Evolutionary conservation across 805 yeast genomes (phyloP).

Genomic region (Jamesozyma spencerorum): DNA sequence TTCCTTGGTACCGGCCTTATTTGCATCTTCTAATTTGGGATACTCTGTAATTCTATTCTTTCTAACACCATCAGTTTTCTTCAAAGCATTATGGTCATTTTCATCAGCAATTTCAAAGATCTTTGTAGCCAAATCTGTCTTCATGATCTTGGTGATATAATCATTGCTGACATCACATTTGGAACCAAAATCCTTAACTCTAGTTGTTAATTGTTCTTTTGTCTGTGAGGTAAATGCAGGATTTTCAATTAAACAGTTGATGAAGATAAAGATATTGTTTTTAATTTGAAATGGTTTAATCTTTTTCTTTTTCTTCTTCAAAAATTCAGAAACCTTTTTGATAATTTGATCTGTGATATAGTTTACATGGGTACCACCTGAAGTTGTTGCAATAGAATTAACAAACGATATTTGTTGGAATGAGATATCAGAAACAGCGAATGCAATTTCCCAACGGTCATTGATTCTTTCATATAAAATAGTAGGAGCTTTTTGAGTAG

Average conservation of each 20-base stretch:
- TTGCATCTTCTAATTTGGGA: conserved; percentile 89
- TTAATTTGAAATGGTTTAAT: conserved; percentile 83
- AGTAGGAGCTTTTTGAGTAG: conserved; percentile 34
- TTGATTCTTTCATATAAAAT: conserved; percentile 72
- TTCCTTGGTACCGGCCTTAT: conserved; percentile 88
- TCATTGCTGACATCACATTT: conserved; percentile 67
- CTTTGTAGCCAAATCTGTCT: conserved; percentile 61
- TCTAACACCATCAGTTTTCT: conserved; percentile 79
- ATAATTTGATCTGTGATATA: conserved; percentile 78
- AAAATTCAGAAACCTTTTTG: conserved; percentile 58
- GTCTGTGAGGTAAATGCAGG: conserved; percentile 98
- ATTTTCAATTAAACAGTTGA: conserved; percentile 87
- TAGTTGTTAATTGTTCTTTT: conserved; percentile 88
- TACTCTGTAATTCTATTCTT: conserved; percentile 81
- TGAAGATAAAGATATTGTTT: conserved; percentile 80
- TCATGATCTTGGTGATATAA: conserved; percentile 61
- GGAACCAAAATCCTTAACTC: conserved; percentile 83
- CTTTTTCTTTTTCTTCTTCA: conserved; percentile 65
- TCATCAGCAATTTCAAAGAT: conserved; percentile 76
- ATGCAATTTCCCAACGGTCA: conserved; percentile 94
- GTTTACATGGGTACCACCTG: conserved; percentile 94
- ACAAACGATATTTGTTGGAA: conserved; percentile 95
- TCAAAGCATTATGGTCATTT: conserved; percentile 79
- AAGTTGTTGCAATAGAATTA: conserved; percentile 92
- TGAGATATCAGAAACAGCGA: conserved; percentile 81